Percentiles rank a stretch among this genome's conserved stretches.
Conservation (phyloP, 2,329 filamentous ascomycete species). For the Aspergillus brasiliensis region DNA sequence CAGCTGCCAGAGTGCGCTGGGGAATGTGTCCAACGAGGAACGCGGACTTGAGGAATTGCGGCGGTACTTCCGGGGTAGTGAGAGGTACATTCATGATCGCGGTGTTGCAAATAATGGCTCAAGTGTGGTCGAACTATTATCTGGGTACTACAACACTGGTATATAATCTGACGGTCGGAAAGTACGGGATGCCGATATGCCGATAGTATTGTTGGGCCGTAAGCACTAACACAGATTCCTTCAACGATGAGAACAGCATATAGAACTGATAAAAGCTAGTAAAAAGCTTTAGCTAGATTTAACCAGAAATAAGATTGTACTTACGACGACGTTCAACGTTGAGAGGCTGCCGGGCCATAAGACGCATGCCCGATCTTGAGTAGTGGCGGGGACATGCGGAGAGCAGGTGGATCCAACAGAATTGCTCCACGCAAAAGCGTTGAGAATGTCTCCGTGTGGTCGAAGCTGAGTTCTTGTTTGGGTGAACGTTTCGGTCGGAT, state of each 20-base stretch:
- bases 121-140: too few species aligned
- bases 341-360: background rate
- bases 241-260: too few species aligned
- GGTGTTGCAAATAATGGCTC: background rate
- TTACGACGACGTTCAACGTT: background rate
- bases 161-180: background rate
- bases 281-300: background rate
- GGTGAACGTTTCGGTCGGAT: too few species aligned
- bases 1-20: background rate
- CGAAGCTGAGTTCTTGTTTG: too few species aligned
- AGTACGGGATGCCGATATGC: background rate
- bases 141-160: too few species aligned
- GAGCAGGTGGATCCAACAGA: background rate
- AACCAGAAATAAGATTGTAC: background rate
- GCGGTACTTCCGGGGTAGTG: background rate
- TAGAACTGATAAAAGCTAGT: too few species aligned
- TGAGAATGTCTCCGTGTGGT: background rate
- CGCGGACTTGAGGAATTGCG: background rate
- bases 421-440: background rate
- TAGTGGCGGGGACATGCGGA: background rate
- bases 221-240: background rate
- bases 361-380: background rate
- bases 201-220: background rate
- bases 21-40: background rate
- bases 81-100: background rate